Base-by-base conservation (phyloP, 2,329 filamentous ascomycete genomes). In the Phaeoacremonium minimum region DNA sequence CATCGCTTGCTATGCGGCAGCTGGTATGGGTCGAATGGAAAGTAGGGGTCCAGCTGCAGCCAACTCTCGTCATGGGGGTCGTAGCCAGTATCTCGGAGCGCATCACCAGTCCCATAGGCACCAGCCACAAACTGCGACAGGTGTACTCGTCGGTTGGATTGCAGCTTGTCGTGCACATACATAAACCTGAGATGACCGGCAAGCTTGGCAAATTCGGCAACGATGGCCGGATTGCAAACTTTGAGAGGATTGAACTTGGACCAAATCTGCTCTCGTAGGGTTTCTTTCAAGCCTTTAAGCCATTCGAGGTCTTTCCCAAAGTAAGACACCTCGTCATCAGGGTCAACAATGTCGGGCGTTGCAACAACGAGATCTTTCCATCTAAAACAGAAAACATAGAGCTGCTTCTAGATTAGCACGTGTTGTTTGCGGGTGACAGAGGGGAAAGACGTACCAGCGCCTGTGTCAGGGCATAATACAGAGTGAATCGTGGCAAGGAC, bases 361-460 rank as follows among this genome's bases (percentile, higher is more conserved):
- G 76, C 73, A 15, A 77, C 69, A 38, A 87, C 84, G 32, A 98
- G 71, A 53, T 97, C 91, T 43, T 88, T 84, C 93, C 93, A 98
- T 37, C 93, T 83, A 70, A 98, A 98, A 68, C 93, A 98, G 55
- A 95, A 96, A 41, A 95, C 91, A 66, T 96, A 96, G 16, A 96
- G 75, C 4, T n/a, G n/a, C n/a, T n/a, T n/a, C n/a, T n/a, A n/a
- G n/a, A n/a, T n/a, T n/a, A n/a, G n/a, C n/a, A n/a, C n/a, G n/a
- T n/a, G n/a, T n/a, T n/a, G n/a, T n/a, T n/a, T n/a, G n/a, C n/a
- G n/a, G n/a, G n/a, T n/a, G n/a, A n/a, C n/a, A n/a, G n/a, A n/a
- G n/a, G n/a, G n/a, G n/a, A n/a, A n/a, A n/a, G n/a, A n/a, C n/a
- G n/a, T n/a, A n/a, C n/a, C n/a, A 94, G 71, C 2, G 89, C 89